A percentile compares a stretch with the other conserved stretches of the same genome.
Evolutionary conservation across 2,329 filamentous ascomycete species (phyloP).

Genomic region (Ophiostoma perfectum): DNA sequence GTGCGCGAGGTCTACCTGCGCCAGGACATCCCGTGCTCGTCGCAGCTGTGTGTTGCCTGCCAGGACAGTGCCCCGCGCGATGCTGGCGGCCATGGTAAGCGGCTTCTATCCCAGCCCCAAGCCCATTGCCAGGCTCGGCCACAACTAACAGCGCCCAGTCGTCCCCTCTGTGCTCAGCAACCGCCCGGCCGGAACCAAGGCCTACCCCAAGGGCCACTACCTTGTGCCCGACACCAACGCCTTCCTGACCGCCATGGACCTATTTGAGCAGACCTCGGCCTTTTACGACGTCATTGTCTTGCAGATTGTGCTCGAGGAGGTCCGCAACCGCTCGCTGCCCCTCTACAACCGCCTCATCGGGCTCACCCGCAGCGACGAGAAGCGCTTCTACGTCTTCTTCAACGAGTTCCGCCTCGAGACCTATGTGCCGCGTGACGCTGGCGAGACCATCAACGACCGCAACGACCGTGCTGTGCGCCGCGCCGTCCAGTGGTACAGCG

Average conservation of each 20-base stretch:
- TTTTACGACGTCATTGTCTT: constrained; percentile 97
- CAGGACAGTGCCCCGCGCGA: constrained; percentile 69
- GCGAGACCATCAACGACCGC: constrained; percentile 90
- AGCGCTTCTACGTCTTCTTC: constrained; percentile 98
- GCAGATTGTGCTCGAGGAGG: constrained; percentile 92
- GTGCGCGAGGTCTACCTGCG: constrained; percentile 93
- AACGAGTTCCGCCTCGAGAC: constrained; percentile 96
- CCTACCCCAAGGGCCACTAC: constrained; percentile 84
- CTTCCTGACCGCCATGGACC: constrained; percentile 89
- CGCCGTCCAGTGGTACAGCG: constrained; percentile 83
- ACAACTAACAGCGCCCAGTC: constrained; percentile 43
- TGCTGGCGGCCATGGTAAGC: constrained; percentile 68
- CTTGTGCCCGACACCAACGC: constrained; percentile 95
- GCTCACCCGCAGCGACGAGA: constrained; percentile 90
- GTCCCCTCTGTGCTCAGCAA: constrained; percentile 83
- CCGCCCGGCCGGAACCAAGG: constrained; percentile 74
- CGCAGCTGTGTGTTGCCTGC: constrained; percentile 75
- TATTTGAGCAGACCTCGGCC: constrained; percentile 85
- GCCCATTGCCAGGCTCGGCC: neutral
- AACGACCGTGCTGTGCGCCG: constrained; percentile 88
- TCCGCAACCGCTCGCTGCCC: constrained; percentile 87
- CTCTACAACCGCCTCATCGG: constrained; percentile 90
- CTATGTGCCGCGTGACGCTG: constrained; percentile 65
- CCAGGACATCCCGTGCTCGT: constrained; percentile 96
- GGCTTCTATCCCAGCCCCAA: too few relatives aligned